Evolutionary conservation across 805 yeast genomes (phyloP), one percentile per base, ranked within the genome.

Genomic region (Metschnikowia proteae): DNA sequence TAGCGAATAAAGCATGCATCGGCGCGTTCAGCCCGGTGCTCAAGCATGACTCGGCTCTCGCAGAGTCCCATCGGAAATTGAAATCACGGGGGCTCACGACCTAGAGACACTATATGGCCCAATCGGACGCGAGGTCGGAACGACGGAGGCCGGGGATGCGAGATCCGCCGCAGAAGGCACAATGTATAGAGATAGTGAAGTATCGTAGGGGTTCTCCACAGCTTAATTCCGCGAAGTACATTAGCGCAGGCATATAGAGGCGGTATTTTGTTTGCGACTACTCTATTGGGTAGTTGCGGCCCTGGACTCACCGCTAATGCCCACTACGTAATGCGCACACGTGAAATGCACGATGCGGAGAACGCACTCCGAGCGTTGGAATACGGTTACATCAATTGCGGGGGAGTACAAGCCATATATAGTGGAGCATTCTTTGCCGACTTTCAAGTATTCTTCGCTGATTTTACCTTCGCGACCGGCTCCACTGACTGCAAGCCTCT

Each of bases 331-430:
- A 33, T 42, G 45, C 38, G 38, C 38, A 26, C 38, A 42, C 32
- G 38, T 34, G 45, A 42, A 33, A 42, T 33, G 45, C 45, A 42
- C 38, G 17, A 42, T 42, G 45, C 38, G 45, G 45, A 34, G 43
- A 31, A 40, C 35, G 29, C 43, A 40, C 36, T 40, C 43, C 11
- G 25, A 40, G 43, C 43, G 43, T 40, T 40, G 43, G 34, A 13
- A n/a, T 30, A 29, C 10, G n/a, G n/a, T 22, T 36, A 25, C n/a
- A 32, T 40, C 36, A 25, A 8, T n/a, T 30, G 43, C 43, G 43
- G 43, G 43, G 43, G 29, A 4, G 7, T n/a, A 23, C 29, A 31
- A 9, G 17, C n/a, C 36, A 32, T 40, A 40, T 40, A 31, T 40
- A 40, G 35, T 7, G 29, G 8, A 26, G 36, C 29, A 23, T 40